Evolutionary conservation across 352 stramenopile species (phyloP).

Genomic region (Globisporangium splendens): DNA sequence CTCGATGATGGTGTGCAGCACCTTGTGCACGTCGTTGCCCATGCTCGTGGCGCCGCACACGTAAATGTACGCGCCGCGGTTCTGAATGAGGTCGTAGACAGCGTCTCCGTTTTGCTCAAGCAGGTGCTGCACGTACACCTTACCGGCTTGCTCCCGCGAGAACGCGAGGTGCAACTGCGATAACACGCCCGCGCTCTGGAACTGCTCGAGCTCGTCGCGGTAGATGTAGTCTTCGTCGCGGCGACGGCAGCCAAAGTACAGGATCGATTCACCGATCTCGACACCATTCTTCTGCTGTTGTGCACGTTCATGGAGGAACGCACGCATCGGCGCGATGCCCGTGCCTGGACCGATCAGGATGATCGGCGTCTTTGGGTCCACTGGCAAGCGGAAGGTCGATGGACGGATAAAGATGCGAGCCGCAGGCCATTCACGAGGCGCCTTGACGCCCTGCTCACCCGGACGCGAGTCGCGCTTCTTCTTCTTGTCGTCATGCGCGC

Average conservation of each 20-base stretch:
- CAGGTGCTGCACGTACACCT: conserved; percentile 98
- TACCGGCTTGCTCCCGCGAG: conserved; percentile 90
- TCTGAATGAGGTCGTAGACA: conserved; percentile 58
- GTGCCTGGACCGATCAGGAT: conserved; percentile 95
- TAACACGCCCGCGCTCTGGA: conserved; percentile 82
- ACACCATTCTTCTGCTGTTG: conserved; percentile 60
- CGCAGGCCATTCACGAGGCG: conserved; percentile 55
- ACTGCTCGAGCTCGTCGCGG: conserved; percentile 89
- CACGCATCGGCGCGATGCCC: conserved; percentile 96
- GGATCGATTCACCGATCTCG: conserved; percentile 79
- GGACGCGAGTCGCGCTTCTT: conserved; percentile 69
- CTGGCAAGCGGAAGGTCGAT: conserved; percentile 95
- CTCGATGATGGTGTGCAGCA: conserved; percentile 84
- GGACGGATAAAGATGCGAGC: conserved; percentile 91
- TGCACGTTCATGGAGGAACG: conserved; percentile 93
- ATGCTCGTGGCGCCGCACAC: conserved; percentile 97
- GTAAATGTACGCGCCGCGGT: conserved; percentile 91
- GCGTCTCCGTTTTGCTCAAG: conserved; percentile 70
- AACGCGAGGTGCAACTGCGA: conserved; percentile 93
- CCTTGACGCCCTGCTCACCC: conserved; percentile 69
- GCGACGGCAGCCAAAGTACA: conserved; percentile 92
- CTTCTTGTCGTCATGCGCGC: conserved; percentile 33
- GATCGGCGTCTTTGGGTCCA: conserved; percentile 86
- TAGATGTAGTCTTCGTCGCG: conserved; percentile 90
- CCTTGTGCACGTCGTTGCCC: conserved; percentile 95